Base-by-base conservation (phyloP, 2,329 filamentous ascomycete genomes). In the Cordyceps tenuipes region DNA sequence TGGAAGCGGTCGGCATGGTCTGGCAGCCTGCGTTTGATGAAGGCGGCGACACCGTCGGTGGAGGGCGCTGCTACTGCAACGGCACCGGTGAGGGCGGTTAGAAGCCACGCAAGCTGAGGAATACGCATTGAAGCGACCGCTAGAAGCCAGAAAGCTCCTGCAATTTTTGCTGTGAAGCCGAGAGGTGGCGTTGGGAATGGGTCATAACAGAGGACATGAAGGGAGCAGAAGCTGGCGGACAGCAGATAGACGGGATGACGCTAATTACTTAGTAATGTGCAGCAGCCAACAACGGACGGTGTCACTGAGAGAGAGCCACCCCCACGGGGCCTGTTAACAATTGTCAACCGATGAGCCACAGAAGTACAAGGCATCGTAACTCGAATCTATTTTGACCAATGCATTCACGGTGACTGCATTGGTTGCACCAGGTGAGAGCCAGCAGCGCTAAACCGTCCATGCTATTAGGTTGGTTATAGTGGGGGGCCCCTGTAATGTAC, bases 11-110 rank as follows among this genome's bases (percentile, higher is more conserved):
- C 52, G 21, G 49, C 61, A 46, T 65, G 64, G 5, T 62, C 41
- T 26, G 63, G 64, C 15, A 65, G 62, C 46, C 64, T 63, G 43
- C 64, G 63, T 29, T 59, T 61, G 56, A 65, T 48, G 13, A 65
- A 61, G 29, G 62, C 57, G 3, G 62, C 60, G 23, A 65, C 57
- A 12, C 64, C 63, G 44, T 48, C 44, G 23, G 58, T 55, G 12
- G 43, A 54, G 19, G 44, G 19, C 1, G 58, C 19, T 9, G 43
- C 44, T 17, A 44, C 19, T 9, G 44, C 44, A 10, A 26, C 44
- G 39, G 23, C 34, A n/a, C 19, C n/a, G 21, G 7, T 26, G 34
- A 55, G 10, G 31, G 46, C 44, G 12, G 36, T n/a, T 13, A 60
- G 51, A 17, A 60, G 34, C 15, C 44, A 60, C 3, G 44, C 44